phyloP scores from a whole-genome alignment of 768 basidiomycete species.

The Boletus huronensis region DNA sequence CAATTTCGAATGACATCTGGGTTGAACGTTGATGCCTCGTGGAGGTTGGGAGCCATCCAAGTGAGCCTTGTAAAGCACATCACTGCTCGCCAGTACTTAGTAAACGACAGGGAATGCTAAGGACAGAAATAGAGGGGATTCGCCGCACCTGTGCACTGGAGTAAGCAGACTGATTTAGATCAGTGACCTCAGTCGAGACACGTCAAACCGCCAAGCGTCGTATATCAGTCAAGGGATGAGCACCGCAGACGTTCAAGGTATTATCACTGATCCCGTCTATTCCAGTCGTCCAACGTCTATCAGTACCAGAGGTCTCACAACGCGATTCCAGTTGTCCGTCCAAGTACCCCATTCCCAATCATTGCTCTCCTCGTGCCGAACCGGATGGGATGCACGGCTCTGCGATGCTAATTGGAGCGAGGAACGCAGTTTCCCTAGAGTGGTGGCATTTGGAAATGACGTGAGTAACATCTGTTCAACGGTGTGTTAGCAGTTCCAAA shows the following conservation, averaged over 20 bases:
- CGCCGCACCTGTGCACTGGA: not conserved
- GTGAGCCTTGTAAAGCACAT: too few species aligned
- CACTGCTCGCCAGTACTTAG: not conserved
- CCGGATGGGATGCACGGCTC: constrained; percentile 21
- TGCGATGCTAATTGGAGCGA: constrained; percentile 41
- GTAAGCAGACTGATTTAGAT: not conserved
- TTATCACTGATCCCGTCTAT: constrained; percentile 1
- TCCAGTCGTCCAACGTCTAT: constrained; percentile 27
- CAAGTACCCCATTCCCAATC: constrained; percentile 69
- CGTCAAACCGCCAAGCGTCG: not conserved
- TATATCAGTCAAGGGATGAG: not conserved
- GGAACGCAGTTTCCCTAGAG: constrained; percentile 49
- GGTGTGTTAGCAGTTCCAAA: not conserved
- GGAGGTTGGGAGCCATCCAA: too few species aligned
- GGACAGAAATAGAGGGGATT: not conserved
- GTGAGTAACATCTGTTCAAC: constrained; percentile 49
- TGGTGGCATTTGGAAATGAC: constrained; percentile 55
- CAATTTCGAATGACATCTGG: not conserved
- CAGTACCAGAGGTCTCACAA: constrained; percentile 57
- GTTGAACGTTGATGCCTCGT: not conserved
- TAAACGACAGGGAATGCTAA: not conserved
- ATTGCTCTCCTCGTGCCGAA: constrained; percentile 21
- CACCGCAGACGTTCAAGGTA: not conserved
- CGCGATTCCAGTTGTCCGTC: constrained; percentile 80
- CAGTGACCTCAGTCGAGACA: not conserved